phyloP scores from a whole-genome alignment of 148 eudicot genomes.

The Rhododendron ovatum region DNA sequence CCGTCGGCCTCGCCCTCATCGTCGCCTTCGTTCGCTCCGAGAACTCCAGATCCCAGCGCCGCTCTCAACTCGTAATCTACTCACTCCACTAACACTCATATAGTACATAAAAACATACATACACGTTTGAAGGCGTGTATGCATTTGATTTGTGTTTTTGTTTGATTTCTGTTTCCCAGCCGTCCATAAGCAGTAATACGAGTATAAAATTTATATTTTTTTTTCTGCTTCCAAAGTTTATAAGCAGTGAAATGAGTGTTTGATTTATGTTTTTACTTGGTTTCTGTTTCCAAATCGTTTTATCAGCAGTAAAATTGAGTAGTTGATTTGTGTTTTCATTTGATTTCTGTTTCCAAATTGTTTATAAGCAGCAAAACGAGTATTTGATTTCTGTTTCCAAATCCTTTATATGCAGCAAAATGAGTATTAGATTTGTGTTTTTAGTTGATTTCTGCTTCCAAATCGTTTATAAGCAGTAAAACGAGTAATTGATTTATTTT shows the following conservation, averaged over 20 bases:
- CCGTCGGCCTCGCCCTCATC: conserved; percentile 52
- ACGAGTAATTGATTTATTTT: background rate
- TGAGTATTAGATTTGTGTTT: background rate
- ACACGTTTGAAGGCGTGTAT: background rate
- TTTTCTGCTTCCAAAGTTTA: background rate
- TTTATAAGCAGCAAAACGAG: too few relatives aligned
- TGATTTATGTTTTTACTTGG: too few relatives aligned
- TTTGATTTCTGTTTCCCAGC: background rate
- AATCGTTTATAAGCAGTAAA: background rate
- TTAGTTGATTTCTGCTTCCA: background rate
- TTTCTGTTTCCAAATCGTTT: too few relatives aligned
- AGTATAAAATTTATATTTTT: background rate
- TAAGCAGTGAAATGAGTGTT: background rate
- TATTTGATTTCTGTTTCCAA: background rate
- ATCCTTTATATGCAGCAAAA: too few relatives aligned
- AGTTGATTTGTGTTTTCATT: background rate
- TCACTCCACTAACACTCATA: background rate
- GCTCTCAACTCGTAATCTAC: conserved; percentile 43
- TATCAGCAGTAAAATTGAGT: background rate
- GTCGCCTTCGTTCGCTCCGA: conserved; percentile 71
- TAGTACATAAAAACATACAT: background rate
- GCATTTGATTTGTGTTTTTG: background rate
- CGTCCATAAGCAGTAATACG: background rate
- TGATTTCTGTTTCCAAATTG: too few relatives aligned
- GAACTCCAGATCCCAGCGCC: conserved; percentile 71